A percentile compares a stretch with the other conserved stretches of the same genome.
phyloP scores from a whole-genome alignment of 371 early-diverging fungal species.

The Batrachochytrium dendrobatidis region DNA sequence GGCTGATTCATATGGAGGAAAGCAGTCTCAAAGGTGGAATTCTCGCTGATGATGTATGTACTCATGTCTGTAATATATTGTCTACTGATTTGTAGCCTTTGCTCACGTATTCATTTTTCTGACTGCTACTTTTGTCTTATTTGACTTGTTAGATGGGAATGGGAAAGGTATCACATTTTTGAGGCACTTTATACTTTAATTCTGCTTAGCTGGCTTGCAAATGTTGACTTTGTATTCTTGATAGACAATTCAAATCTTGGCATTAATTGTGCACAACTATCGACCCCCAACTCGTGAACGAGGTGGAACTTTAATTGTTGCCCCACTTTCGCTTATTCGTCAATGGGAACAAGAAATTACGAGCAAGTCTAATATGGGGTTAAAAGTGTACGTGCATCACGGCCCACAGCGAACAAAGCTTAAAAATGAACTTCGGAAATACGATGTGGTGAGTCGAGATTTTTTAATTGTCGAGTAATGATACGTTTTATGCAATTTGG shows the following conservation, averaged over 20 bases:
- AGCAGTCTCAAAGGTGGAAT: slow-evolving; percentile 59
- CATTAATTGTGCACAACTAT: not conserved
- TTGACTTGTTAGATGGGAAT: slow-evolving; percentile 7
- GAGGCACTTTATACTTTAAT: not conserved
- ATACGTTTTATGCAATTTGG: too few species aligned
- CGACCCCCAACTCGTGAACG: not conserved
- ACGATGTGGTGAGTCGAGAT: not conserved
- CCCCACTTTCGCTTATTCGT: slow-evolving; percentile 23
- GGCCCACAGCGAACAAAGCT: not conserved
- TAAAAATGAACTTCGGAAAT: not conserved
- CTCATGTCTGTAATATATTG: not conserved
- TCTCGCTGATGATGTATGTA: slow-evolving; percentile 67
- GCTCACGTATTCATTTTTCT: slow-evolving; percentile 11
- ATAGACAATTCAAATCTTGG: slow-evolving; percentile 4
- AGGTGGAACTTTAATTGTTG: slow-evolving; percentile 22
- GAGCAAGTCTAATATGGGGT: slow-evolving; percentile 9
- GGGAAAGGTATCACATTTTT: not conserved
- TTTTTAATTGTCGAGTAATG: too few species aligned
- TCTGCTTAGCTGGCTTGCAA: not conserved
- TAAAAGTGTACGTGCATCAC: not conserved
- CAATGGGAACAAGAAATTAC: slow-evolving; percentile 27
- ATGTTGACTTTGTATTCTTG: too few species aligned
- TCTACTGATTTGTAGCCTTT: slow-evolving; percentile 22
- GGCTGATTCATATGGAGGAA: slow-evolving; percentile 55
- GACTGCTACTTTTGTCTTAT: not conserved